Evolutionary conservation across 1,284 basidiomycete species (phyloP), one percentile per base, ranked within the genome.

Genomic region (Leccinum insigne): DNA sequence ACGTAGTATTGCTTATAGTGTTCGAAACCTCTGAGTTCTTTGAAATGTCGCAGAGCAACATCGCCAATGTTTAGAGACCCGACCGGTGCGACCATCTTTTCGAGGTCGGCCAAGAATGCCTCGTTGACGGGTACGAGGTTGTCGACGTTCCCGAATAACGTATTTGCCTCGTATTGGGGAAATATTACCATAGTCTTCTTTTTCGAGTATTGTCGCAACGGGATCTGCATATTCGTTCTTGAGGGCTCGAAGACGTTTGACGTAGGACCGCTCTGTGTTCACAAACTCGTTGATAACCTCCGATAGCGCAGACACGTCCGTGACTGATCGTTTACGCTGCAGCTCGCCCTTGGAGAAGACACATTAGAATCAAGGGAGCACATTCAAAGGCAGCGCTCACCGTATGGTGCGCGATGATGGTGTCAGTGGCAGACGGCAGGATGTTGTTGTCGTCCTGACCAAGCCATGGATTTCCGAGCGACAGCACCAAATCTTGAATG

Each of bases 101-200:
- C 93, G 40, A 99, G 82, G 75, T 98, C 96, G 11, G 79, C 79
- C 49, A 98, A 81, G 73, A 99, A 96, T 0, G 91, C 89, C 72
- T 93, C 90, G 70, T 98, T 96, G 9, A 95, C 92, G 1, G 91
- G 92, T 1, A 98, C 77, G 13, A 99, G 84, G 61, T 88, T 90
- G 77, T 98, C 96, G 58, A 98, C 87, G 77, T 99, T 99, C 61
- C 94, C 94, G 71, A 99, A 99, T 32, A 99, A 83, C 0, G 88
- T 91, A 71, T 95, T 97, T 23, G 96, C 94, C 74, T 98, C 93
- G 76, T 97, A 98, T 18, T 88, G 80, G 3, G 93, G 91, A 60
- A 99, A 86, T 71, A 98, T 95, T 56, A 91, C 88, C 1, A 92
- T 95, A 69, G 92, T 91, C 73, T 93, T 93, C 75, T 86, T 89